These are phyloP conservation scores for Sporothrix humicola DNA, from an alignment of 2,329 filamentous ascomycete genomes.

Conservation along the genomic window DNA sequence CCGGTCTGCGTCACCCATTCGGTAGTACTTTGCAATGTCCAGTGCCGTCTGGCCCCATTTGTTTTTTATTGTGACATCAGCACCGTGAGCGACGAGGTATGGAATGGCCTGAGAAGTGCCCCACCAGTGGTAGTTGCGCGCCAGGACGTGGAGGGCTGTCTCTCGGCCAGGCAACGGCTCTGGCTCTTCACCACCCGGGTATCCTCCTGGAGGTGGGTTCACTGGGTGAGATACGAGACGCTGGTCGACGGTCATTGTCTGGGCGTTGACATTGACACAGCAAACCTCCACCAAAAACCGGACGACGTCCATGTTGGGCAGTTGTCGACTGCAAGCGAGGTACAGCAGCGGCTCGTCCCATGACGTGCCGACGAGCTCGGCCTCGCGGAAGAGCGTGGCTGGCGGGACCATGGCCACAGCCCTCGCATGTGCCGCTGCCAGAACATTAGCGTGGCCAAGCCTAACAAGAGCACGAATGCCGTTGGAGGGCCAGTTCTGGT, in stretches of 20 bases:
- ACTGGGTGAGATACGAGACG: neutral
- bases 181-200: neutral
- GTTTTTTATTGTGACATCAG: neutral
- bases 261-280: constrained; percentile 29
- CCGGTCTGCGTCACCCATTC: neutral
- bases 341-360: constrained; percentile 20
- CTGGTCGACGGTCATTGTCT: constrained; percentile 15
- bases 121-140: constrained; percentile 18
- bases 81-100: constrained; percentile 14
- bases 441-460: neutral
- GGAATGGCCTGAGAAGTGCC: constrained; percentile 5
- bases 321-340: constrained; percentile 25
- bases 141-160: constrained; percentile 16
- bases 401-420: neutral
- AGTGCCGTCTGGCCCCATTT: constrained; percentile 20
- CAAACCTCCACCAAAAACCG: constrained; percentile 30
- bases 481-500: neutral
- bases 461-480: neutral
- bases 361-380: neutral
- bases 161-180: neutral
- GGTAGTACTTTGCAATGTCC: neutral
- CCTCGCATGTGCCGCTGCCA: neutral
- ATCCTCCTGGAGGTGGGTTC: too few relatives aligned
- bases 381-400: neutral
- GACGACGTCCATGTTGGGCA: constrained; percentile 33